Conservation (phyloP, 116 monocot species). For the Zostera marina region DNA sequence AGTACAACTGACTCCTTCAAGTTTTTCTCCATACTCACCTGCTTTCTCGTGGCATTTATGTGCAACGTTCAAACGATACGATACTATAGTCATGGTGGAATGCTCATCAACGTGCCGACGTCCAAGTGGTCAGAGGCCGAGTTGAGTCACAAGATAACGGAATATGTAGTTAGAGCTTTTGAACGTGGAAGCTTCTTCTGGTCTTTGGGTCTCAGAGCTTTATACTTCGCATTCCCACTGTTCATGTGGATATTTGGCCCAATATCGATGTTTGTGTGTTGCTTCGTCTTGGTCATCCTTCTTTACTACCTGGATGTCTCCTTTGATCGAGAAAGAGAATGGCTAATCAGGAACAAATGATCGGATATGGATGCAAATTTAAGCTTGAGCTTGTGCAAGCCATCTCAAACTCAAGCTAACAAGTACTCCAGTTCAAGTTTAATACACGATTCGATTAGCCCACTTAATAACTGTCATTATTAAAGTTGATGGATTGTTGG, state of each 20-base stretch:
- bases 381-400: too few species aligned
- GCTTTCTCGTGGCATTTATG: slow-evolving; percentile 78
- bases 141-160: slow-evolving; percentile 7
- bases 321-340: slow-evolving; percentile 3
- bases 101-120: slow-evolving; percentile 62
- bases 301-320: slow-evolving; percentile 55
- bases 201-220: slow-evolving; percentile 57
- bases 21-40: slow-evolving; percentile 61
- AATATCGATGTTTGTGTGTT: slow-evolving; percentile 47
- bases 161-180: slow-evolving; percentile 32
- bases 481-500: too few species aligned
- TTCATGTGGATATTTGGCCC: slow-evolving; percentile 79
- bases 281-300: slow-evolving; percentile 27
- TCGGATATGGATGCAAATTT: too few species aligned
- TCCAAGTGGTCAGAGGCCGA: background rate
- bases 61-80: slow-evolving; percentile 60
- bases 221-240: slow-evolving; percentile 68
- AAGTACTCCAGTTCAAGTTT: too few species aligned
- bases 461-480: too few species aligned
- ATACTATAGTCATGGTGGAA: slow-evolving; percentile 62
- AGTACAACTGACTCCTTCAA: slow-evolving; percentile 28
- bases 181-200: slow-evolving; percentile 73
- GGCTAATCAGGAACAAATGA: too few species aligned
- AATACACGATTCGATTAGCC: too few species aligned
- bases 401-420: too few species aligned